Evolutionary conservation across 1,139 yeast genomes (phyloP).

Genomic region (Suhomyces wounanorum): DNA sequence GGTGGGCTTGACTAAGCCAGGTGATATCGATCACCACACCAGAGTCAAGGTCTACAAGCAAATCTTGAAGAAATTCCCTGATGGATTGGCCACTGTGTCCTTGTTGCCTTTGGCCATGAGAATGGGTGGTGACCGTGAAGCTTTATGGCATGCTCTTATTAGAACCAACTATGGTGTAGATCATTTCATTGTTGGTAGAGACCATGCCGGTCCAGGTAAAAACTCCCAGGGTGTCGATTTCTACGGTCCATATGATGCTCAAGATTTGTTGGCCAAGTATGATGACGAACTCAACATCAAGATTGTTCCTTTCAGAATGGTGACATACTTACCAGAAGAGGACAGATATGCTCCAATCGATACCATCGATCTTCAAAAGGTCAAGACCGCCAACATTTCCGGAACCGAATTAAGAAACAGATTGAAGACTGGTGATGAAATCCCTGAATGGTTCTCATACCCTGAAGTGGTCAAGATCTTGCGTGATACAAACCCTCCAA

Average conservation of each 20-base stretch:
- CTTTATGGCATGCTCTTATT: conserved; percentile 97
- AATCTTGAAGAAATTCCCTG: conserved; percentile 87
- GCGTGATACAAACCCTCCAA: conserved; percentile 92
- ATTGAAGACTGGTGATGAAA: conserved; percentile 80
- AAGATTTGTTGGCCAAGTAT: conserved; percentile 76
- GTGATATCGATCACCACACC: conserved; percentile 97
- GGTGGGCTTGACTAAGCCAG: conserved; percentile 95
- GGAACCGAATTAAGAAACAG: conserved; percentile 94
- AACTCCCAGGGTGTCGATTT: conserved; percentile 93
- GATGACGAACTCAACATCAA: conserved; percentile 71
- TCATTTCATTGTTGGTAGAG: conserved; percentile 96
- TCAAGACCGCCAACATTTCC: conserved; percentile 85
- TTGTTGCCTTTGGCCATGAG: conserved; percentile 95
- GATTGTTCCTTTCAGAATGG: conserved; percentile 96
- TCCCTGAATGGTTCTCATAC: conserved; percentile 96
- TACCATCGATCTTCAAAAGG: conserved; percentile 72
- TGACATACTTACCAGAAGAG: conserved; percentile 92
- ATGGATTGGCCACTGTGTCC: conserved; percentile 88
- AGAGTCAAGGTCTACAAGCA: conserved; percentile 95
- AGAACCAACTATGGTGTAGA: conserved; percentile 97
- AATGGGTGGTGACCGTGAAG: conserved; percentile 99
- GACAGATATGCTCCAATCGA: conserved; percentile 96
- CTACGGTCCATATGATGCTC: conserved; percentile 98
- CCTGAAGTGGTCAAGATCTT: conserved; percentile 93
- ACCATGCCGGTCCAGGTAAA: conserved; percentile 96